Percentiles rank a stretch among this genome's conserved stretches.
phyloP scores from a whole-genome alignment of 2,329 filamentous ascomycete species.

The Xylogone sp. region DNA sequence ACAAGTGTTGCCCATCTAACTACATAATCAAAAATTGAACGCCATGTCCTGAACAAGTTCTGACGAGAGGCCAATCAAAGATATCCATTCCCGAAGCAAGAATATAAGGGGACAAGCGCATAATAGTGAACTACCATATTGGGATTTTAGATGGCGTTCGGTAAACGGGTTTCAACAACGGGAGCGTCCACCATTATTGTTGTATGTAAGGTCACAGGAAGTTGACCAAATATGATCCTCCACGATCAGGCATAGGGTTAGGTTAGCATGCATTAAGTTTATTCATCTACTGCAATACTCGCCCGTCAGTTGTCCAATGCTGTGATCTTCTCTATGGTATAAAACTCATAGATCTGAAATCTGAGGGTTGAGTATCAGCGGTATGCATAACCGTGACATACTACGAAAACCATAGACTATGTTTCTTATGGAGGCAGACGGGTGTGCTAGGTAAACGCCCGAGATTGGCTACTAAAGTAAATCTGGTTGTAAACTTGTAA shows the following conservation, averaged over 20 bases:
- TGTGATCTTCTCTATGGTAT: too few relatives aligned
- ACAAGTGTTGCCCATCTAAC: not conserved
- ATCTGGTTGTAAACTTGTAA: not conserved
- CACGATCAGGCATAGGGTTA: conserved; percentile 29
- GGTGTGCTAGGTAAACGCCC: too few relatives aligned
- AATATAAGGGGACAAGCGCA: conserved; percentile 51
- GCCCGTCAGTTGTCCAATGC: not conserved
- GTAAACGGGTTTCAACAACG: conserved; percentile 54
- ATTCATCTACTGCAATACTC: not conserved
- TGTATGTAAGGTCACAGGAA: conserved; percentile 18
- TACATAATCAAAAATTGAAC: not conserved
- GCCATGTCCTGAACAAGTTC: not conserved
- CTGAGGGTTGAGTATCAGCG: too few relatives aligned
- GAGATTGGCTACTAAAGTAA: not conserved
- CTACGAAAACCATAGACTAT: too few relatives aligned
- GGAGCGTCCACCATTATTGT: conserved; percentile 29
- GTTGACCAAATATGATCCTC: conserved; percentile 29
- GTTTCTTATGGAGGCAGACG: too few relatives aligned
- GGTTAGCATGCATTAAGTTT: conserved; percentile 10
- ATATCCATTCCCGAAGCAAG: conserved; percentile 79
- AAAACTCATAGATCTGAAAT: too few relatives aligned
- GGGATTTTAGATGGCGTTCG: conserved; percentile 41
- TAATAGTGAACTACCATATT: conserved; percentile 31
- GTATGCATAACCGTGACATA: too few relatives aligned
- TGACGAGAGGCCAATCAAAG: conserved; percentile 37